phyloP scores from a whole-genome alignment of 495 filamentous ascomycete genomes.

The Penicillium tannophilum region DNA sequence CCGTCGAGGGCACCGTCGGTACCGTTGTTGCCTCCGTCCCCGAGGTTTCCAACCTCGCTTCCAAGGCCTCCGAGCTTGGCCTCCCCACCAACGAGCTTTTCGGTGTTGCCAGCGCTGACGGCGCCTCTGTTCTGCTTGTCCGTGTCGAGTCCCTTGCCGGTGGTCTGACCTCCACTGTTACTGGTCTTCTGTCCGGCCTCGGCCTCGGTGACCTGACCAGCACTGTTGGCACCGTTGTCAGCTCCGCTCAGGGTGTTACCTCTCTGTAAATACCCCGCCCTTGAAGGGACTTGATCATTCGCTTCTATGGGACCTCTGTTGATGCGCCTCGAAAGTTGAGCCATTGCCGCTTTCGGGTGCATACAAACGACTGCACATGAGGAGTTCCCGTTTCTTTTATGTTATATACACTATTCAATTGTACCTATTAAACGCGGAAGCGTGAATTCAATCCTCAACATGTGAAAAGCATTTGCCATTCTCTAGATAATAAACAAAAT shows the following conservation, averaged over 20 bases:
- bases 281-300: constrained; percentile 26
- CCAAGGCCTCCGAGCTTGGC: constrained; percentile 16
- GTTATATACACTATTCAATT: constrained; percentile 14
- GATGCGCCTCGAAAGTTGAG: constrained; percentile 12
- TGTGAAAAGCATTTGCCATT: constrained; percentile 7
- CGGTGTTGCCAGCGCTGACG: constrained; percentile 21
- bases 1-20: constrained; percentile 21
- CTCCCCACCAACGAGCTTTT: constrained; percentile 22
- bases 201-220: constrained; percentile 23
- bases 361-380: constrained; percentile 25
- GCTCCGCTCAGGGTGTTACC: neutral
- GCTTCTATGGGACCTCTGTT: constrained; percentile 25
- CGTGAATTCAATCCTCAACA: constrained; percentile 10
- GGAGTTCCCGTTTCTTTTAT: constrained; percentile 20
- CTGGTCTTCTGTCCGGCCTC: constrained; percentile 24
- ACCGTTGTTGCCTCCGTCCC: constrained; percentile 17
- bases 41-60: constrained; percentile 10
- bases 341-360: constrained; percentile 16
- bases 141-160: constrained; percentile 16
- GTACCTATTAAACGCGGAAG: constrained; percentile 27
- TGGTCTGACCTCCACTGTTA: constrained; percentile 10
- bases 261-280: constrained; percentile 20
- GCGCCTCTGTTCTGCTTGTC: constrained; percentile 24
- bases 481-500: constrained; percentile 1
- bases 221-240: constrained; percentile 23